Conservation (phyloP, 768 basidiomycete genomes). For the Suillus sp. region DNA sequence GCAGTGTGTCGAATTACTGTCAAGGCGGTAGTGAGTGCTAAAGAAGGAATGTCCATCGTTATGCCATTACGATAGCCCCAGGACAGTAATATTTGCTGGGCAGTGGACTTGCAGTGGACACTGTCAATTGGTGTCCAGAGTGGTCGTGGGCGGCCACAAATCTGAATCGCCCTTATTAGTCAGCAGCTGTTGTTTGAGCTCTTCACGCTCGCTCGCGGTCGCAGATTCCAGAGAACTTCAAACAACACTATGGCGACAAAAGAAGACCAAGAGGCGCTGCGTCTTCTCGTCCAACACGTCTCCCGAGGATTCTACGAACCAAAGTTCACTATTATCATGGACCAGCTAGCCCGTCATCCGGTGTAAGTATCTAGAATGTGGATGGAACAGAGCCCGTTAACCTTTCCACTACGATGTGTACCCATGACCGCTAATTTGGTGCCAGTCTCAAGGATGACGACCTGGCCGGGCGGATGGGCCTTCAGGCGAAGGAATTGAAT, state of each 20-base stretch:
- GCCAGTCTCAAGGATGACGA: slow-evolving; percentile 91
- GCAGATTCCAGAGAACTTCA: background rate
- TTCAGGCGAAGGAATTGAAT: slow-evolving; percentile 87
- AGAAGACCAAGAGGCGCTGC: slow-evolving; percentile 81
- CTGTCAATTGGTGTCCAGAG: no score
- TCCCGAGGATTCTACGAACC: slow-evolving; percentile 94
- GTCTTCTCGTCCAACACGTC: slow-evolving; percentile 90
- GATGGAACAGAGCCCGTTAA: slow-evolving; percentile 25
- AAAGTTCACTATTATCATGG: slow-evolving; percentile 87
- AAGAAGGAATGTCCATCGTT: no score
- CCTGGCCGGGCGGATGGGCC: slow-evolving; percentile 85
- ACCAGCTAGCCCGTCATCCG: slow-evolving; percentile 89
- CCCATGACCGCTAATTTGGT: slow-evolving; percentile 4
- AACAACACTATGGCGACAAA: slow-evolving; percentile 55
- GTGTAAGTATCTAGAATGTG: slow-evolving; percentile 74
- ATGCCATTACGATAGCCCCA: no score
- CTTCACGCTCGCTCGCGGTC: background rate
- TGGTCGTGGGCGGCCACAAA: no score
- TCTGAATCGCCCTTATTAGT: no score
- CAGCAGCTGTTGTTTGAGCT: slow-evolving; percentile 1
- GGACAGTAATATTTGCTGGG: no score
- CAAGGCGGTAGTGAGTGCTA: background rate
- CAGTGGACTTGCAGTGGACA: no score
- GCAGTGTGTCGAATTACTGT: background rate
- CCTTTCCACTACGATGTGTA: slow-evolving; percentile 11